A percentile compares a stretch with the other conserved stretches of the same genome.
Conservation (phyloP, 2,329 filamentous ascomycete genomes). For the Huntiella omanensis region DNA sequence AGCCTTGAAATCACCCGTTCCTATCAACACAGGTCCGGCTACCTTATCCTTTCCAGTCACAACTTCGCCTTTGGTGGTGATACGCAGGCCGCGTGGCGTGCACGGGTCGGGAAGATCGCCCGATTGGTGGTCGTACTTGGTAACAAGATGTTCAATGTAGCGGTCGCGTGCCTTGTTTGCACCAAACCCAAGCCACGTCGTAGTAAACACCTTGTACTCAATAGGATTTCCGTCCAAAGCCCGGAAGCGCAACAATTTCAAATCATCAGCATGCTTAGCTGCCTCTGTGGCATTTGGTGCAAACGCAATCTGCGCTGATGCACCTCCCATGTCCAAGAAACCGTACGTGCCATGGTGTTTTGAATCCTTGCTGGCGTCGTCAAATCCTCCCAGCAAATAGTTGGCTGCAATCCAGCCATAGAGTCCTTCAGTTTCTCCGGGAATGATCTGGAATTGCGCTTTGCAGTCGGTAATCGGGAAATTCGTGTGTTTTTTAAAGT, state of each 20-base stretch:
- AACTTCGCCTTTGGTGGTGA: conserved; percentile 49
- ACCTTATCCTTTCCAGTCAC: conserved; percentile 21
- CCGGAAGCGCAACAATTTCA: conserved; percentile 71
- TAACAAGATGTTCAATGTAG: conserved; percentile 61
- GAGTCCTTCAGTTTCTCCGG: conserved; percentile 83
- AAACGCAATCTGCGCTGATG: conserved; percentile 94
- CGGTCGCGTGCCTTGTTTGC: conserved; percentile 77
- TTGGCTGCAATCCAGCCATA: conserved; percentile 98
- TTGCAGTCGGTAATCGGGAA: conserved; percentile 84
- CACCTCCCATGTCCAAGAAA: conserved; percentile 95
- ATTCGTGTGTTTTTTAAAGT: conserved; percentile 54
- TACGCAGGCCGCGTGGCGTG: conserved; percentile 58
- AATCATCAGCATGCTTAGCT: conserved; percentile 70
- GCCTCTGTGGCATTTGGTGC: conserved; percentile 85
- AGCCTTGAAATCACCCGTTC: conserved; percentile 73
- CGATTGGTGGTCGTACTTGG: conserved; percentile 39
- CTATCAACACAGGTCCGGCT: conserved; percentile 39
- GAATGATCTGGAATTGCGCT: conserved; percentile 80
- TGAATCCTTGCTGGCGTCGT: conserved; percentile 60
- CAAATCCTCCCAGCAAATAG: conserved; percentile 78
- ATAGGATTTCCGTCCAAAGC: conserved; percentile 57
- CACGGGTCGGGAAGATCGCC: conserved; percentile 78
- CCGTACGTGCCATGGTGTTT: conserved; percentile 76
- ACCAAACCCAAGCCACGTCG: conserved; percentile 95
- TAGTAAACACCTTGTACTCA: conserved; percentile 84